Base-by-base conservation (phyloP, 78 protist species). In the Dictyostelium brefeldianum region DNA sequence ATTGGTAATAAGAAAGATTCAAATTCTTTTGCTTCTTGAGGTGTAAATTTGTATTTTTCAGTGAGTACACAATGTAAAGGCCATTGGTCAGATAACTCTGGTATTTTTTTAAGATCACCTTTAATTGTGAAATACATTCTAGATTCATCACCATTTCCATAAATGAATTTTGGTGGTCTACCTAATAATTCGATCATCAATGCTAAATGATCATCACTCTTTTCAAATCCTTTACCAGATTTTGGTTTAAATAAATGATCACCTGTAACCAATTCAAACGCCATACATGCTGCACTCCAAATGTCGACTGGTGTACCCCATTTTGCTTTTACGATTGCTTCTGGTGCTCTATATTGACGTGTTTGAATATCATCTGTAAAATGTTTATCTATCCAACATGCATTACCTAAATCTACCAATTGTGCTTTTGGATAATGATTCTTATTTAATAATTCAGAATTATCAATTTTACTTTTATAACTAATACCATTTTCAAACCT, bases 281-380 rank as follows among this genome's bases (percentile, higher is more conserved):
- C 78, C 90, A 96, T 78, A 62, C 97, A 79, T 1, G 90, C 92
- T 4, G 78, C 74, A 69, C 94, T 67, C 99, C 99, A 98, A 25
- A 98, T 90, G 25, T 98, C 99, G 27, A 96, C 96, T 18, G 96
- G 78, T 4, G 95, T 62, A 5, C 74, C 73, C 83, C 96, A 98
- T 56, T 64, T 89, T 11, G 85, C 94, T 2, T 97, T 98, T 9
- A 98, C 74, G 1, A 99, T 82, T 47, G 98, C 99, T 67, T 99
- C 99, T 0, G 99, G 99, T 11, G 97, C 41, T 11, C 99, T 96
- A 83, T 98, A 99, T 89, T 98, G 99, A 29, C 99, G 92, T 12
- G 99, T 99, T 67, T 98, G 99, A 65, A 99, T 96, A 91, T 98
- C 99, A 36, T 91, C 97, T 95, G 94, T 94, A 89, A 98, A 98